Evolutionary conservation across 2,329 filamentous ascomycete genomes (phyloP), one percentile per base, ranked within the genome.

Genomic region (Meredithiella fracta): DNA sequence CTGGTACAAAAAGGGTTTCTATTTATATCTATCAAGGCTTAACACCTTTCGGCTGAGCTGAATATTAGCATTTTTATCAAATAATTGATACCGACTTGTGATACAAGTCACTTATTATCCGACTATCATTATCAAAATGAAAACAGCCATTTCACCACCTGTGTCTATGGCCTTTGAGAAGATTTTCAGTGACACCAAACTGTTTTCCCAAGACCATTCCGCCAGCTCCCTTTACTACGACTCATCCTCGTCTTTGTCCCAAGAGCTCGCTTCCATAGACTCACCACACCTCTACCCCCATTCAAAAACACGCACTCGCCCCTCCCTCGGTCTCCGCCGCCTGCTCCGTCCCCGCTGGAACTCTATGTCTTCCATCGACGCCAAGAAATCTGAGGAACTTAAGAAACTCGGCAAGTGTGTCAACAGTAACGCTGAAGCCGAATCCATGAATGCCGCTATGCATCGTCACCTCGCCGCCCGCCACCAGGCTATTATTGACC

Each of bases 361-460:
- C 51, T 57, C 51, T n/a, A 47, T 51, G 22, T 54, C 56, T 8
- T 47, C 25, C 7, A 26, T 57, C n/a, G 56, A 54, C 44, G 42
- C 47, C 31, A 14, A 57, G 51, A 54, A 54, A n/a, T 37, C 51
- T 9, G 51, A 51, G 22, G 51, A 54, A 22, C 50, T 57, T 14
- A 57, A 54, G 22, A 52, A 34, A 14, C 51, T 54, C 8, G 51
- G 56, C 20, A 53, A 54, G 34, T 57, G 56, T 37, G 56, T 53
- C 51, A 57, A 57, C 51, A 40, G 51, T 31, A 57, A 57, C 26
- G 56, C 56, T 8, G 47, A 50, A 17, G 44, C 56, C 2, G 56
- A 51, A 53, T 31, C 47, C 25, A 29, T 49, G 11, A 49, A 53
- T 34, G 17, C 50, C 8, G 51, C 56, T 34, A 31, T 54, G n/a